A percentile compares a stretch with the other conserved stretches of the same genome.
These are phyloP conservation scores for Diaporthe citri DNA, from an alignment of 2,329 filamentous ascomycete genomes.

Conservation along the genomic window DNA sequence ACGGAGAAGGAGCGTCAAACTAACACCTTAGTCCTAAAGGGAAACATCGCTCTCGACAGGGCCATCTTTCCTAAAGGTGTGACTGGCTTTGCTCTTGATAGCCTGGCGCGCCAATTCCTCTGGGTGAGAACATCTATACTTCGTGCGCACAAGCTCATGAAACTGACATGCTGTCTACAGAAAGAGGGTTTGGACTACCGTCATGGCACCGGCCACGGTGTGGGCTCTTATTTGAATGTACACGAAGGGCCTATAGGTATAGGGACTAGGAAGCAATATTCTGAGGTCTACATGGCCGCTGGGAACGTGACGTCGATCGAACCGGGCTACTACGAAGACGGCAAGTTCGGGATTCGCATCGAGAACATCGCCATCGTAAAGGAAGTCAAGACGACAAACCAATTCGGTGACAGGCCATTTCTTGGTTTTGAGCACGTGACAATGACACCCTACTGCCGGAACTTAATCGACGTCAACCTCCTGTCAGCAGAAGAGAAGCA, in stretches of 20 bases:
- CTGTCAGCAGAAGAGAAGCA: constrained; percentile 80
- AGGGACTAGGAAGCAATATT: constrained; percentile 90
- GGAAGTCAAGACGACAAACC: constrained; percentile 87
- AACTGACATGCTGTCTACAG: constrained; percentile 51
- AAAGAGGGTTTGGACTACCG: constrained; percentile 90
- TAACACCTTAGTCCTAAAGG: constrained; percentile 95
- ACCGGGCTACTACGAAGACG: constrained; percentile 97
- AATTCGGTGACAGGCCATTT: constrained; percentile 94
- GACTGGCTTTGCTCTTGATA: constrained; percentile 91
- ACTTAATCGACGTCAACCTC: constrained; percentile 81
- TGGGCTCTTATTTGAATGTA: constrained; percentile 95
- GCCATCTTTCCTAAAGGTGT: constrained; percentile 95
- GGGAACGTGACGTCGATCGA: constrained; percentile 97
- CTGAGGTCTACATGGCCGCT: constrained; percentile 88
- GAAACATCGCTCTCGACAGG: constrained; percentile 88
- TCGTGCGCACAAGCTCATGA: constrained; percentile 9
- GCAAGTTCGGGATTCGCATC: constrained; percentile 92
- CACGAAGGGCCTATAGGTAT: constrained; percentile 98
- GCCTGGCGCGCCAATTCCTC: constrained; percentile 87
- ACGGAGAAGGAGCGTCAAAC: constrained; percentile 86
- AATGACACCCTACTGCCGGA: constrained; percentile 94
- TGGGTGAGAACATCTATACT: constrained; percentile 71
- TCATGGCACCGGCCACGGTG: constrained; percentile 95
- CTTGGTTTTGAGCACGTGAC: constrained; percentile 97
- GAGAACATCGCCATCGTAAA: constrained; percentile 95